phyloP scores from a whole-genome alignment of 1,139 yeast species.

The Blastobotrys raffinosifermentans region DNA sequence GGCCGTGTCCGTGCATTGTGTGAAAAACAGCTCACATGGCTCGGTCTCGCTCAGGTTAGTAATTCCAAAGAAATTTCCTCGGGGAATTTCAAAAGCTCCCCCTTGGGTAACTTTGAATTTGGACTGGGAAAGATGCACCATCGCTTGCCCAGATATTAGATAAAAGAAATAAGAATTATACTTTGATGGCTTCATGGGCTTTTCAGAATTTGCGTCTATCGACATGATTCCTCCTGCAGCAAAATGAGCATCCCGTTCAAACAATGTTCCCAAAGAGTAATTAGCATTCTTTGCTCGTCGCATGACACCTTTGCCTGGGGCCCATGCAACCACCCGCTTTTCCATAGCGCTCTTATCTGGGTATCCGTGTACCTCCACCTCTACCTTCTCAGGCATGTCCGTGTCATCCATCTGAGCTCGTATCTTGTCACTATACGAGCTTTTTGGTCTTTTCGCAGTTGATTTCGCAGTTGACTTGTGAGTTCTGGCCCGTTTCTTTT shows the following conservation, averaged over 20 bases:
- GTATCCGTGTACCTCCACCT: constrained; percentile 44
- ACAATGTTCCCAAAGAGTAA: constrained; percentile 60
- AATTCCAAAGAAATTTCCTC: constrained; percentile 64
- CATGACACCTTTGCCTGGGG: constrained; percentile 55
- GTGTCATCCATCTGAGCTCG: constrained; percentile 22
- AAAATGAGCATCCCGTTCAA: constrained; percentile 58
- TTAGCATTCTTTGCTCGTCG: constrained; percentile 46
- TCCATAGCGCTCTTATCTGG: constrained; percentile 42
- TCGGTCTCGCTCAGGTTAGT: constrained; percentile 48
- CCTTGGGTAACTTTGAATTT: constrained; percentile 63
- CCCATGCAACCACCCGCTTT: constrained; percentile 58
- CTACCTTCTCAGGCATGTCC: constrained; percentile 45
- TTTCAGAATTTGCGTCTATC: constrained; percentile 51
- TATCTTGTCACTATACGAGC: constrained; percentile 9
- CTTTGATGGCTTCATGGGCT: constrained; percentile 57
- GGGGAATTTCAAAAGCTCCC: constrained; percentile 76
- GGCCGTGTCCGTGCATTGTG: constrained; percentile 51
- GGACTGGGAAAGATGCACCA: constrained; percentile 57
- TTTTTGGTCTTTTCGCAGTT: constrained; percentile 15
- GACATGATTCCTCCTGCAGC: constrained; percentile 75
- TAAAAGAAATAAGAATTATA: constrained; percentile 69
- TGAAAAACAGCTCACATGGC: constrained; percentile 65
- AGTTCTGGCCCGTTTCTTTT: not conserved
- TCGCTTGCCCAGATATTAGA: constrained; percentile 64
- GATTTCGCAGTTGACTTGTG: not conserved